A percentile compares a stretch with the other conserved stretches of the same genome.
phyloP scores from a whole-genome alignment of 305 asterid genomes.

The Fraxinus baroniana region DNA sequence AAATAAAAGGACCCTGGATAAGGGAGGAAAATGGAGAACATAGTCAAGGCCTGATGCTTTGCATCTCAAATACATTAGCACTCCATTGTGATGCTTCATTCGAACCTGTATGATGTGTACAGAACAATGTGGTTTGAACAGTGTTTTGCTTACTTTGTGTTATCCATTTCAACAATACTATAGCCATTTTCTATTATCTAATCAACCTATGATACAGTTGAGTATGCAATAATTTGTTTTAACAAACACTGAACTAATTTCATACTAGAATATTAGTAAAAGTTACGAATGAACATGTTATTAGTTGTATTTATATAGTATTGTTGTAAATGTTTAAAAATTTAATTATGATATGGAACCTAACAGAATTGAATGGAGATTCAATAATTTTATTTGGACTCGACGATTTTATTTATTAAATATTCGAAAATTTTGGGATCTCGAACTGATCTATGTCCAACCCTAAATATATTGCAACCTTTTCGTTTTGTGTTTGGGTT shows the following conservation, averaged over 20 bases:
- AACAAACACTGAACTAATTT: background rate
- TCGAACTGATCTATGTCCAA: no score
- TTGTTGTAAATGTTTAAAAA: no score
- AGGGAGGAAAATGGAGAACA: constrained; percentile 4
- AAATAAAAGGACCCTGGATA: constrained; percentile 14
- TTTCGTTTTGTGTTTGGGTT: background rate
- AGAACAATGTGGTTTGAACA: background rate
- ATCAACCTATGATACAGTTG: background rate
- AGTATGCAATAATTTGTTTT: background rate
- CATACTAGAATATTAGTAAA: background rate
- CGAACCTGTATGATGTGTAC: background rate
- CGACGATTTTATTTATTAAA: no score
- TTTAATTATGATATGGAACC: no score
- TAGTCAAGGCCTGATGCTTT: constrained; percentile 7
- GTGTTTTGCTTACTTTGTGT: background rate
- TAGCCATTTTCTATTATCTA: background rate
- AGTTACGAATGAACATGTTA: no score
- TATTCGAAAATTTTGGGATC: no score
- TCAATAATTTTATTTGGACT: no score
- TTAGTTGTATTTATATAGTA: no score
- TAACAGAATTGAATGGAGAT: no score
- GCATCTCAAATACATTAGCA: background rate
- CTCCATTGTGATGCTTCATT: background rate
- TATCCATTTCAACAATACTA: background rate
- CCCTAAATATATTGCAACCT: background rate